These are phyloP conservation scores for Ophiostoma sp. DNA, from an alignment of 2,329 filamentous ascomycete species.

Conservation along the genomic window DNA sequence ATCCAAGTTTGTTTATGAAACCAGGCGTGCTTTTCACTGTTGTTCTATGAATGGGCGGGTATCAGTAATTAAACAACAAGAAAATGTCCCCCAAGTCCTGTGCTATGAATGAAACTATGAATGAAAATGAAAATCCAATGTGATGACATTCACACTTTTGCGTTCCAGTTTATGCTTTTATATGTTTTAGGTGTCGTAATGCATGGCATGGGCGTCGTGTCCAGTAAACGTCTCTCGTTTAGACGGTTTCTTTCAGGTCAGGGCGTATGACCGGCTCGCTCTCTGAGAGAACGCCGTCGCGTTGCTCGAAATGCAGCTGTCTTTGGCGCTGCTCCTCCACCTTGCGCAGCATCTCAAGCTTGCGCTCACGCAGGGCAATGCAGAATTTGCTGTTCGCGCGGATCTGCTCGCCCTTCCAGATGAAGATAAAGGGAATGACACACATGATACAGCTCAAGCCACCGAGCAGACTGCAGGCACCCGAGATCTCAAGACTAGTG, in stretches of 20 bases:
- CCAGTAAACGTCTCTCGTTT: neutral
- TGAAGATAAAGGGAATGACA: constrained; percentile 47
- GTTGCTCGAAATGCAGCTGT: neutral
- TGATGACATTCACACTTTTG: too few relatives aligned
- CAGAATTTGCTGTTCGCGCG: constrained; percentile 57
- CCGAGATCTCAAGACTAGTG: constrained; percentile 40
- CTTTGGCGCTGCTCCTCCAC: constrained; percentile 35
- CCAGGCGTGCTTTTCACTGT: too few relatives aligned
- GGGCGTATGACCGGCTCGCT: neutral
- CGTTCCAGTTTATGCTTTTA: too few relatives aligned
- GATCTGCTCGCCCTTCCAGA: constrained; percentile 51
- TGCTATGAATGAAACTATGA: too few relatives aligned
- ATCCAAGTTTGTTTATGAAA: too few relatives aligned
- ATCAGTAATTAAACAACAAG: too few relatives aligned
- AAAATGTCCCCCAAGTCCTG: too few relatives aligned
- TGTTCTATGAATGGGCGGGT: too few relatives aligned
- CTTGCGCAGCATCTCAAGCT: constrained; percentile 41
- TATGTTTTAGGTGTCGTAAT: too few relatives aligned
- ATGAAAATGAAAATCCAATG: too few relatives aligned
- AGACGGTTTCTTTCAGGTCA: constrained; percentile 17
- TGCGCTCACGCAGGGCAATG: constrained; percentile 50
- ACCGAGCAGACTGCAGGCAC: constrained; percentile 49
- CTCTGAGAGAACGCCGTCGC: neutral
- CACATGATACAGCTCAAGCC: constrained; percentile 48
- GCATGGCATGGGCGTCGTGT: too few relatives aligned